Evolutionary conservation across 139 green algal species (phyloP), one percentile per base, ranked within the genome.

Genomic region (Auxenochlorella pyrenoidosa): DNA sequence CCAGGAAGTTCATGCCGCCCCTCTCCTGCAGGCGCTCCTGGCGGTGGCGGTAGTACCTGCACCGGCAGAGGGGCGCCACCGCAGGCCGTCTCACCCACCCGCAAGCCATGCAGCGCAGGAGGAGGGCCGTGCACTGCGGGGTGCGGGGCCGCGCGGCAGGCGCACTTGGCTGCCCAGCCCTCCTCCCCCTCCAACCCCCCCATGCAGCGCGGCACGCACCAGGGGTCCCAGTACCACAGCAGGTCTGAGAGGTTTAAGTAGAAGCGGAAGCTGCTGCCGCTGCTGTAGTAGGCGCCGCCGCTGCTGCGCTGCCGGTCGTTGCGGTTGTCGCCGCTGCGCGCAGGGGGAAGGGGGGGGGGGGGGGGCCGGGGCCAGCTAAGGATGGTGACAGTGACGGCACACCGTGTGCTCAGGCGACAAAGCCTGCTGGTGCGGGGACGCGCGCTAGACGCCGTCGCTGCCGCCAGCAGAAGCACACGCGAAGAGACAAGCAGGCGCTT

Each of bases 181-280:
- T 4, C 16, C 8, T 8, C 22, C 60, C 60, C 60, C 54, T 13
- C 54, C 16, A 63, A 71, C 26, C 24, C 63, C 63, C 36, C 63
- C 24, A 21, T 13, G 22, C 8, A 59, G 40, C 38, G 19, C 0
- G 12, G 24, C 75, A 36, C 24, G 32, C 83, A 60, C 75, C 63
- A 36, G 54, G 54, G 54, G 54, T 83, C 84, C 58, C 71, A 88
- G 44, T 82, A 89, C 77, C 77, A 91, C 12, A 91, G 80, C 51
- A 89, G 15, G 65, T 91, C 88, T 12, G 70, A 68, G 0, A 90
- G 40, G 80, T 88, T 88, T 66, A 93, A 89, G 63, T 54, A 93
- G 19, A 87, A 38, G 30, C 66, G 41, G 3, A 65, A 26, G 15
- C 88, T 60, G 36, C 77, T 34, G 59, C 40, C 13, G 68, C 65